Evolutionary conservation across 495 filamentous ascomycete species (phyloP).

Genomic region (Aspergillus conjunctus): DNA sequence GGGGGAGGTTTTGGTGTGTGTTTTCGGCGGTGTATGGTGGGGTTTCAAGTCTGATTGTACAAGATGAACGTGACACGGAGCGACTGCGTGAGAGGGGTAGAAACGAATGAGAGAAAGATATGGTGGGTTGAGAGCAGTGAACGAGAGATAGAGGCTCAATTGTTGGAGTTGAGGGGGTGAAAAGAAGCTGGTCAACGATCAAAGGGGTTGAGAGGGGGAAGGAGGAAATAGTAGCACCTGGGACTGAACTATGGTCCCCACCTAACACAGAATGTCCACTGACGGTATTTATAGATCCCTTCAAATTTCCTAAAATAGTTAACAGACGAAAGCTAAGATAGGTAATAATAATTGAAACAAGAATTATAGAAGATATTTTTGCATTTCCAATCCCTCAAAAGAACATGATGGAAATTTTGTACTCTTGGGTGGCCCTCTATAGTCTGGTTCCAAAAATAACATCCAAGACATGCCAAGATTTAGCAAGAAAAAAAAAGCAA

Average conservation of each 20-base stretch:
- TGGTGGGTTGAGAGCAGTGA: not conserved
- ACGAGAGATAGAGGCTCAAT: not conserved
- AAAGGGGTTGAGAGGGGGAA: constrained; percentile 8
- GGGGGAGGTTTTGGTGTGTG: constrained; percentile 9
- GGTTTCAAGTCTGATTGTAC: not conserved
- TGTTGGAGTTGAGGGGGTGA: too few species aligned
- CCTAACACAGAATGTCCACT: too few species aligned
- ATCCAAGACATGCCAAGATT: constrained; percentile 9
- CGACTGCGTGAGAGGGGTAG: not conserved
- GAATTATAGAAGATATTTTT: too few species aligned
- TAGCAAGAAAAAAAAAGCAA: constrained; percentile 9
- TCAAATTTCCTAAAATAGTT: not conserved
- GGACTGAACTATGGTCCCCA: constrained; percentile 16
- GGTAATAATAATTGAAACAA: not conserved
- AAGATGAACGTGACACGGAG: not conserved
- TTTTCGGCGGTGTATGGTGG: constrained; percentile 10
- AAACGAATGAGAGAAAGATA: not conserved
- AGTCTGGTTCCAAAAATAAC: constrained; percentile 24
- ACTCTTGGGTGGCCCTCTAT: not conserved
- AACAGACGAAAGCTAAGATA: not conserved
- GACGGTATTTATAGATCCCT: constrained; percentile 17
- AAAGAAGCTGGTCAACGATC: not conserved
- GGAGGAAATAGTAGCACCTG: not conserved
- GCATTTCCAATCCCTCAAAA: too few species aligned
- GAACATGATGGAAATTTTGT: too few species aligned